phyloP scores from a whole-genome alignment of 441 rosid genomes.

The Aquilaria agallochum region DNA sequence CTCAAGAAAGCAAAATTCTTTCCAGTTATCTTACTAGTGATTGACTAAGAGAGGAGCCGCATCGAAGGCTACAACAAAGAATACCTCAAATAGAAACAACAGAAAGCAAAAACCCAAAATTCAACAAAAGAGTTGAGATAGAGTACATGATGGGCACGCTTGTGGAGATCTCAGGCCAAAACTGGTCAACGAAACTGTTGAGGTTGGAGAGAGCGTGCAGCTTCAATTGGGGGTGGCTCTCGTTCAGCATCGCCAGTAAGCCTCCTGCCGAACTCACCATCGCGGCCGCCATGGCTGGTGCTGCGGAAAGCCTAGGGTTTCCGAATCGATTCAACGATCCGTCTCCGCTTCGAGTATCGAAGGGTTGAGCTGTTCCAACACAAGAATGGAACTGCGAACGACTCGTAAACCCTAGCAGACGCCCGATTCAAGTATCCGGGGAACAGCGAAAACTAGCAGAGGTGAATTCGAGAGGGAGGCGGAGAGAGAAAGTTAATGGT shows the following conservation, averaged over 20 bases:
- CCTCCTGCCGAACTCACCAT: conserved; percentile 95
- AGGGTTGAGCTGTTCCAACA: too few species aligned
- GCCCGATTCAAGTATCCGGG: too few species aligned
- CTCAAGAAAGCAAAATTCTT: background rate
- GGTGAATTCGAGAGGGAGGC: background rate
- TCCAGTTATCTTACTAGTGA: background rate
- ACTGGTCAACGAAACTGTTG: conserved; percentile 78
- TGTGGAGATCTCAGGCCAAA: conserved; percentile 99
- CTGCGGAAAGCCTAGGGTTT: conserved; percentile 6
- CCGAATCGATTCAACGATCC: background rate
- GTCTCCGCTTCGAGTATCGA: too few species aligned
- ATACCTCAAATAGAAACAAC: conserved; percentile 15
- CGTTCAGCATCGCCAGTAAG: conserved; percentile 90
- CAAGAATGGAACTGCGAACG: too few species aligned
- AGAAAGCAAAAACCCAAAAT: conserved; percentile 5
- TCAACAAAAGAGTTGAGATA: background rate
- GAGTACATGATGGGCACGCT: conserved; percentile 89
- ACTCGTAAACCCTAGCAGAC: conserved; percentile 13
- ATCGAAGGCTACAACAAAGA: too few species aligned
- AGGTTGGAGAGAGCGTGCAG: conserved; percentile 84
- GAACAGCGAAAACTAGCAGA: background rate
- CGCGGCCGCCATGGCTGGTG: conserved; percentile 47
- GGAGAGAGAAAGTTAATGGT: background rate
- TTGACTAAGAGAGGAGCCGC: background rate
- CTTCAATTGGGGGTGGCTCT: conserved; percentile 74